Conservation (phyloP, 495 filamentous ascomycete species). For the Penicillium atrosanguineum region DNA sequence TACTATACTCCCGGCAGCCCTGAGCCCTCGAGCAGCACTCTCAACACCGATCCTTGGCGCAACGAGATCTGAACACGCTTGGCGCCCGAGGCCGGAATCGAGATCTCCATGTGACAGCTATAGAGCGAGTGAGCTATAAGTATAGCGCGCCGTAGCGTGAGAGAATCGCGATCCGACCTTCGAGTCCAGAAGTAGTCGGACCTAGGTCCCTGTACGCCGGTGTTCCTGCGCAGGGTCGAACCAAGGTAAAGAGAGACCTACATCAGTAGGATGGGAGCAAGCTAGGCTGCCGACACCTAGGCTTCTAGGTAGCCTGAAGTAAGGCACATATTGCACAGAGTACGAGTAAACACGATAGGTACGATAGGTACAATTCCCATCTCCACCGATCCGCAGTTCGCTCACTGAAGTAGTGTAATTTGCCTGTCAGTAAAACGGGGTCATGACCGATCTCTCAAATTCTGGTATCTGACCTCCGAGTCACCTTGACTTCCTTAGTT, state of each 20-base stretch:
- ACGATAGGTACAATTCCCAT: slow-evolving; percentile 27
- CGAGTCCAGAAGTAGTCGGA: not conserved
- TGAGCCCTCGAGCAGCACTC: too few relatives aligned
- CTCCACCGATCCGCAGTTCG: slow-evolving; percentile 44
- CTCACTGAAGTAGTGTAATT: slow-evolving; percentile 34
- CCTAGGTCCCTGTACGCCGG: slow-evolving; percentile 6
- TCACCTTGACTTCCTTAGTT: not conserved
- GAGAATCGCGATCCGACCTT: not conserved
- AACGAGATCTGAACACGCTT: not conserved
- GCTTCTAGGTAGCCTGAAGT: not conserved
- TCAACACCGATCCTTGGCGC: not conserved
- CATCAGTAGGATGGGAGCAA: too few relatives aligned
- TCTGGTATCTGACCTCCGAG: slow-evolving; percentile 3
- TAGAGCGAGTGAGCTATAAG: not conserved
- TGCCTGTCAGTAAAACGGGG: slow-evolving; percentile 26
- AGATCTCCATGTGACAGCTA: not conserved
- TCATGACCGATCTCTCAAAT: slow-evolving; percentile 28
- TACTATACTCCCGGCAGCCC: too few relatives aligned
- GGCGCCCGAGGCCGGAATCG: not conserved
- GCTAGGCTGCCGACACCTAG: not conserved
- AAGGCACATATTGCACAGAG: too few relatives aligned
- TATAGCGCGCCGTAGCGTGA: not conserved
- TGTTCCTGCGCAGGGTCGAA: slow-evolving; percentile 11
- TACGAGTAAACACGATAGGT: slow-evolving; percentile 22
- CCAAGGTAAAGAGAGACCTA: not conserved